Conservation (phyloP, 495 filamentous ascomycete species). For the Mytilinidion resinicola region DNA sequence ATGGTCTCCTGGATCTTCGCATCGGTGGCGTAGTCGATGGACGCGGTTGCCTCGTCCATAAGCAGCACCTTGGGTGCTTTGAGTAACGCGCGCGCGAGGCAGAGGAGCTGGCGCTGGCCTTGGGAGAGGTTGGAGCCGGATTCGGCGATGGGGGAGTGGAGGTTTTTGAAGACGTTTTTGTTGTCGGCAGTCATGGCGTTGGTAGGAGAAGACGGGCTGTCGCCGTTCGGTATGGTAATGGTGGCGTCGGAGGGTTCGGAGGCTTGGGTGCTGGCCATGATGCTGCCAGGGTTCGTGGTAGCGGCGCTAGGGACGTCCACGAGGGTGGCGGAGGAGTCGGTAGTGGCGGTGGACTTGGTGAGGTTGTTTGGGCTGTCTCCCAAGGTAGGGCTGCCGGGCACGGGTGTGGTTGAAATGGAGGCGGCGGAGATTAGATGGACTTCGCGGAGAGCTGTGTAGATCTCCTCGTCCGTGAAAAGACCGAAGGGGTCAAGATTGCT, state of each 20-base stretch:
- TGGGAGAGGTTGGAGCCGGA: slow-evolving; percentile 95
- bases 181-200: slow-evolving; percentile 50
- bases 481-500: slow-evolving; percentile 93
- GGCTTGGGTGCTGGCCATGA: slow-evolving; percentile 10
- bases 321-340: slow-evolving; percentile 4
- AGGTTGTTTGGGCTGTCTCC: slow-evolving; percentile 8
- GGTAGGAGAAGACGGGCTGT: slow-evolving; percentile 27
- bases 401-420: slow-evolving; percentile 43
- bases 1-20: slow-evolving; percentile 94
- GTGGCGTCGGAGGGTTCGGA: slow-evolving; percentile 8
- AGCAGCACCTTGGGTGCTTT: slow-evolving; percentile 87
- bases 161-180: slow-evolving; percentile 89
- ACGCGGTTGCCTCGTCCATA: slow-evolving; percentile 99
- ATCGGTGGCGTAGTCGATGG: slow-evolving; percentile 95
- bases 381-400: slow-evolving; percentile 18
- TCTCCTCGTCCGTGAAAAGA: slow-evolving; percentile 83
- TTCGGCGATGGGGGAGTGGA: slow-evolving; percentile 78
- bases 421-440: slow-evolving; percentile 77
- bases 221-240: slow-evolving; percentile 37
- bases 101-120: slow-evolving; percentile 91
- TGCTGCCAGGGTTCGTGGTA: slow-evolving; percentile 20
- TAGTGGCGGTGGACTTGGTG: slow-evolving; percentile 9
- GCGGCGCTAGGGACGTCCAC: slow-evolving; percentile 16
- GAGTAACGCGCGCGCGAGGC: slow-evolving; percentile 87
- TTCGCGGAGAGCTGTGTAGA: slow-evolving; percentile 80